phyloP scores from a whole-genome alignment of 208 protist genomes.

The Zelonia costaricensis region DNA sequence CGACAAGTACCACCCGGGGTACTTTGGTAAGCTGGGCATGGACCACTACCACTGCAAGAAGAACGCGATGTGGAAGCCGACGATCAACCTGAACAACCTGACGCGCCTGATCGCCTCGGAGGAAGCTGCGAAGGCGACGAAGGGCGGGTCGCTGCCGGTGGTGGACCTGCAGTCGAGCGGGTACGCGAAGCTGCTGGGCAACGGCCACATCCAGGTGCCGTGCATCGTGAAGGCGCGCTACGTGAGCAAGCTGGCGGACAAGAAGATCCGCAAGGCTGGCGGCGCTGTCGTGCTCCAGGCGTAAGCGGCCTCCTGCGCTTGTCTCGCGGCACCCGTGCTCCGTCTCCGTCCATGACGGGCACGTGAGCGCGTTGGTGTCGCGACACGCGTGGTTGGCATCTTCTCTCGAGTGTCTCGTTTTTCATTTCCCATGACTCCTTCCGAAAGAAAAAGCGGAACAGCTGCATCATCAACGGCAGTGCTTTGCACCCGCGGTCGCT shows the following conservation, averaged over 20 bases:
- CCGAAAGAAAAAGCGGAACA: no score
- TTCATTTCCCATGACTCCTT: no score
- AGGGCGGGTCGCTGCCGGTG: slow-evolving; percentile 95
- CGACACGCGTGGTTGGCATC: no score
- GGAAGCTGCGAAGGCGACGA: slow-evolving; percentile 71
- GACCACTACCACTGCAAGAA: slow-evolving; percentile 96
- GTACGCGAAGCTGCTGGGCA: slow-evolving; percentile 99
- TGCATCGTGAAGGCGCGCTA: slow-evolving; percentile 99
- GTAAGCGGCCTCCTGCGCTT: no score
- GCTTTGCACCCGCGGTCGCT: no score
- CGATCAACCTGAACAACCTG: slow-evolving; percentile 99
- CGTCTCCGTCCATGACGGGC: background rate
- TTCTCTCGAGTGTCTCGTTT: no score
- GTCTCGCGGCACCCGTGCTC: no score
- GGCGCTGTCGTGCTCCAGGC: slow-evolving; percentile 98
- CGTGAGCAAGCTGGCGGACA: slow-evolving; percentile 98
- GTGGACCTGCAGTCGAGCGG: slow-evolving; percentile 97
- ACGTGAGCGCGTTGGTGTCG: no score
- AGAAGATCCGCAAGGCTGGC: slow-evolving; percentile 99
- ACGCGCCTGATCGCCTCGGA: slow-evolving; percentile 97
- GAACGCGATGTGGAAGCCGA: slow-evolving; percentile 94
- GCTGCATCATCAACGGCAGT: no score
- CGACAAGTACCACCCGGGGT: slow-evolving; percentile 99
- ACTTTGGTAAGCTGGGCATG: slow-evolving; percentile 99
- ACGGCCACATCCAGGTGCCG: slow-evolving; percentile 98